These are phyloP conservation scores for Hamigera avellanea DNA, from an alignment of 495 filamentous ascomycete species.

Conservation along the genomic window DNA sequence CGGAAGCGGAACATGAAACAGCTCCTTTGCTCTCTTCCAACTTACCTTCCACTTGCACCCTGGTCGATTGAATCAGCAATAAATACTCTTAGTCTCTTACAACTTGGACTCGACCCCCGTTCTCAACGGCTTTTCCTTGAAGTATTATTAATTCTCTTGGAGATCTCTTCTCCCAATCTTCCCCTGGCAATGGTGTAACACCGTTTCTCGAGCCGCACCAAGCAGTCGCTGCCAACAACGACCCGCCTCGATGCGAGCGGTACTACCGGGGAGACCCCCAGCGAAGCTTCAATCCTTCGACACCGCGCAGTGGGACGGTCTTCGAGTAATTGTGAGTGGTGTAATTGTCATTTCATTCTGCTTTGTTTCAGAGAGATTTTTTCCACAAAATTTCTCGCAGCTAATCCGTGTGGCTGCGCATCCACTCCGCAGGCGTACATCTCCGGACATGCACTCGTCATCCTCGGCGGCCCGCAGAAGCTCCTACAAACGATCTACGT, in stretches of 20 bases:
- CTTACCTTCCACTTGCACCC: too few relatives aligned
- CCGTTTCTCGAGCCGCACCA: slow-evolving; percentile 15
- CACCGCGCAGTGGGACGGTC: slow-evolving; percentile 70
- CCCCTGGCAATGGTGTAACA: slow-evolving; percentile 30
- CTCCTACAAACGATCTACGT: slow-evolving; percentile 88
- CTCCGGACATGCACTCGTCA: slow-evolving; percentile 73
- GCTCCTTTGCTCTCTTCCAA: too few relatives aligned
- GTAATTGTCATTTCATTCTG: neutral
- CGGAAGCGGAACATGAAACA: neutral
- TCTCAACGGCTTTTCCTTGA: too few relatives aligned
- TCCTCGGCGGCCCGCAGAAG: slow-evolving; percentile 62
- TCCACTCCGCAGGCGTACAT: slow-evolving; percentile 61
- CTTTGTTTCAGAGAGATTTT: neutral
- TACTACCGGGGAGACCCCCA: slow-evolving; percentile 86
- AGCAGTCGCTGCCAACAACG: slow-evolving; percentile 16
- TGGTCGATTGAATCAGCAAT: too few relatives aligned
- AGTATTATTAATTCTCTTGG: too few relatives aligned
- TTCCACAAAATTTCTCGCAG: too few relatives aligned
- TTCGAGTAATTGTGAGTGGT: slow-evolving; percentile 62
- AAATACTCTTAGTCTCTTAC: too few relatives aligned
- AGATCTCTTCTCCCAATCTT: neutral
- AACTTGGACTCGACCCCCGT: too few relatives aligned
- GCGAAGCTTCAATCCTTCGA: slow-evolving; percentile 82
- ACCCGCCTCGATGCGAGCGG: slow-evolving; percentile 53
- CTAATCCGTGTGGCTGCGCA: neutral